These are phyloP conservation scores for Rheum nobile DNA, from an alignment of 148 eudicot genomes.

Conservation along the genomic window DNA sequence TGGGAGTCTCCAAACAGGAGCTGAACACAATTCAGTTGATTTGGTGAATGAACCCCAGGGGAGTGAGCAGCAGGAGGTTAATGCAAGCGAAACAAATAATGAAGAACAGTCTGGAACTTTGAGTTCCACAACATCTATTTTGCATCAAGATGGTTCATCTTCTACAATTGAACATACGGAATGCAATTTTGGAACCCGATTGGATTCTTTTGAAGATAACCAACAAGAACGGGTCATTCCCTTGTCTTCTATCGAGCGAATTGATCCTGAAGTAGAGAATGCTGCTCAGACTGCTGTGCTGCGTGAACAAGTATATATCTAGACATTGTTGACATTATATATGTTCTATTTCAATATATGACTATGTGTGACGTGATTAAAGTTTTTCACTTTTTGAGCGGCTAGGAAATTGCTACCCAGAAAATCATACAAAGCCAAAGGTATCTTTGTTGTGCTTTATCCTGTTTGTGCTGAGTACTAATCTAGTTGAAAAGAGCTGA, in stretches of 20 bases:
- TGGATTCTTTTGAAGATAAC: slow-evolving; percentile 9
- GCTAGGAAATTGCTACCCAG: slow-evolving; percentile 68
- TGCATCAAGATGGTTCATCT: slow-evolving; percentile 20
- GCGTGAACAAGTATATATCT: slow-evolving; percentile 67
- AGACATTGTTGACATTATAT: slow-evolving; percentile 3
- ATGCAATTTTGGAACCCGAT: slow-evolving; percentile 14
- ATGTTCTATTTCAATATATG: background rate
- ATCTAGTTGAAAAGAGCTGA: slow-evolving; percentile 5
- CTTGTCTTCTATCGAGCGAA: slow-evolving; percentile 11
- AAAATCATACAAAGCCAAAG: slow-evolving; percentile 65
- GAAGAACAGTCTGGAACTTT: slow-evolving; percentile 12
- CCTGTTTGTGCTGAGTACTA: background rate
- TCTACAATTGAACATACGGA: background rate
- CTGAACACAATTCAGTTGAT: slow-evolving; percentile 5
- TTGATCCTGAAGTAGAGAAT: slow-evolving; percentile 53
- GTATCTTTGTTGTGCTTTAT: slow-evolving; percentile 24
- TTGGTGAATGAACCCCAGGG: slow-evolving; percentile 9
- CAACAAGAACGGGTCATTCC: slow-evolving; percentile 7
- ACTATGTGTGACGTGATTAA: slow-evolving; percentile 12
- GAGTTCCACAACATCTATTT: slow-evolving; percentile 14
- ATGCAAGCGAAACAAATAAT: slow-evolving; percentile 5
- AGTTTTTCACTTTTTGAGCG: slow-evolving; percentile 12
- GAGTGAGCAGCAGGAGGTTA: slow-evolving; percentile 7
- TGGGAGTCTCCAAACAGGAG: slow-evolving; percentile 14
- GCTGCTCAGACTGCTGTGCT: slow-evolving; percentile 78